phyloP scores from a whole-genome alignment of 1,284 basidiomycete species.

The Xerocomus cyaneibrunnescens region DNA sequence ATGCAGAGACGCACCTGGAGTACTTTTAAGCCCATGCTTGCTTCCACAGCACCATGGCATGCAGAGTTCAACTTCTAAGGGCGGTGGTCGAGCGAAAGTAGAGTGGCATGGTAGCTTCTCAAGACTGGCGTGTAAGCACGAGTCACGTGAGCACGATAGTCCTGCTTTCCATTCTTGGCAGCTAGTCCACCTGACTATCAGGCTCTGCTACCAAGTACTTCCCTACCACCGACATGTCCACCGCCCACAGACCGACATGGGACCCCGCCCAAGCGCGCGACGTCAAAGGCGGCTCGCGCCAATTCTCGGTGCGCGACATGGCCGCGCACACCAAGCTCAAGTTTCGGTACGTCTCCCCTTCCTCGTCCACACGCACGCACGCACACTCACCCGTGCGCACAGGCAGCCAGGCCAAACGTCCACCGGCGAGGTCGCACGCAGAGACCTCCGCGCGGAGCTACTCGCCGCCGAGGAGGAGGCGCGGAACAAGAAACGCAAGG shows the following conservation, averaged over 20 bases:
- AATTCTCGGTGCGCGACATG: slow-evolving; percentile 88
- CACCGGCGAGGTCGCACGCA: slow-evolving; percentile 67
- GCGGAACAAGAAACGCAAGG: slow-evolving; percentile 85
- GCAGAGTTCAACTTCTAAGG: too few species aligned
- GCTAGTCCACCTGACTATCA: too few species aligned
- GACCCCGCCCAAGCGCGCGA: slow-evolving; percentile 84
- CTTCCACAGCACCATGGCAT: too few species aligned
- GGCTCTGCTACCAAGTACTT: too few species aligned
- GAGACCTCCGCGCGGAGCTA: slow-evolving; percentile 82
- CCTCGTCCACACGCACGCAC: neutral
- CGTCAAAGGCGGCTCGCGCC: slow-evolving; percentile 84
- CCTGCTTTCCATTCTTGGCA: too few species aligned
- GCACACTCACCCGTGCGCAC: neutral
- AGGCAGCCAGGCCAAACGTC: slow-evolving; percentile 85
- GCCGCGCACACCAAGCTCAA: slow-evolving; percentile 94
- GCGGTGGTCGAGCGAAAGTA: too few species aligned
- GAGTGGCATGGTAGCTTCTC: too few species aligned
- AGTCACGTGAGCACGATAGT: too few species aligned
- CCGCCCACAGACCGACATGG: slow-evolving; percentile 89
- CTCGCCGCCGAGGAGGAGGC: slow-evolving; percentile 81
- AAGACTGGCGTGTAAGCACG: too few species aligned
- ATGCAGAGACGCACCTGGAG: too few species aligned
- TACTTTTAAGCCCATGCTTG: too few species aligned
- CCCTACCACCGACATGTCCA: slow-evolving; percentile 70
- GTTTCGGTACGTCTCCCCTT: slow-evolving; percentile 63